phyloP scores from a whole-genome alignment of 306 rosid species.

The Alnus rubra region DNA sequence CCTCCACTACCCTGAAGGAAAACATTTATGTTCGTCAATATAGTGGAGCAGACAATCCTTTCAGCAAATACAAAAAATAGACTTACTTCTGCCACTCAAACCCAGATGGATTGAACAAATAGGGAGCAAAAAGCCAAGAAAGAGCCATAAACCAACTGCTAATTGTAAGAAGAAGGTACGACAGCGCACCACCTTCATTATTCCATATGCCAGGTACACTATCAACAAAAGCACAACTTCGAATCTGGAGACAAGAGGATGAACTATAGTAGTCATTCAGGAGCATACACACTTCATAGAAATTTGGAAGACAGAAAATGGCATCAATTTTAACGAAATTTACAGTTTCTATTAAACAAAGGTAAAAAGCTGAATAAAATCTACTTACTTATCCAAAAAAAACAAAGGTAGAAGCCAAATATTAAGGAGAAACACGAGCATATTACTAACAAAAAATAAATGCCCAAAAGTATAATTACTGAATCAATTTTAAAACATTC shows the following conservation, averaged over 20 bases:
- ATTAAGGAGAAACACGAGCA: background rate
- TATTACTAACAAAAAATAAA: background rate
- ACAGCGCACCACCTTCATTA: constrained; percentile 59
- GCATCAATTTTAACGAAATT: background rate
- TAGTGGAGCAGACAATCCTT: background rate
- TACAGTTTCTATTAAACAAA: too few species aligned
- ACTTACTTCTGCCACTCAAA: constrained; percentile 99
- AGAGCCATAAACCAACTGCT: constrained; percentile 99
- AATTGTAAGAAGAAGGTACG: constrained; percentile 74
- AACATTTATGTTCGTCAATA: constrained; percentile 28
- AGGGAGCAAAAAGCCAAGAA: constrained; percentile 98
- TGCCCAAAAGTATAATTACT: background rate
- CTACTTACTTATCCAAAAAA: too few species aligned
- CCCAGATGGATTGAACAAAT: constrained; percentile 91
- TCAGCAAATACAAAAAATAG: background rate
- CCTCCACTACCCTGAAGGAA: constrained; percentile 70
- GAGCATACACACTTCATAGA: background rate
- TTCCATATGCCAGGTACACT: constrained; percentile 84
- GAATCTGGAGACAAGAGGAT: constrained; percentile 56
- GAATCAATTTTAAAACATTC: background rate
- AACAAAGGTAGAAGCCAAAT: background rate
- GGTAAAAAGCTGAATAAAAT: too few species aligned
- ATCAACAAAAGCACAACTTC: constrained; percentile 85
- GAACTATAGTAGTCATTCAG: constrained; percentile 16
- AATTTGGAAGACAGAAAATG: constrained; percentile 1